Conservation (phyloP, 352 stramenopile genomes). For the Halophytophthora batemanensis region DNA sequence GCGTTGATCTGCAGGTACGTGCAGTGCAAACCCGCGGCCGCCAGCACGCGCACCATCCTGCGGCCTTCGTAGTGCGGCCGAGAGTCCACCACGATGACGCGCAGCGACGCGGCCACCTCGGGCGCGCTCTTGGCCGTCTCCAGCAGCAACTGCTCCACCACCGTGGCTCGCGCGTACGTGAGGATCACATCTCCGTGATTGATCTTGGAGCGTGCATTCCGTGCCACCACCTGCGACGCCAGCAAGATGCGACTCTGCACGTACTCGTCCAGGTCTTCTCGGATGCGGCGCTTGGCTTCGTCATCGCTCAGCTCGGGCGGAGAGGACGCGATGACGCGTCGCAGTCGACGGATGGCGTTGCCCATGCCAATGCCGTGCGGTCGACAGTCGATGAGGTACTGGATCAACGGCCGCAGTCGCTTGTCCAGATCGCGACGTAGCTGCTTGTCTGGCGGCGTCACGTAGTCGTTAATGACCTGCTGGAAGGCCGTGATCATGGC, state of each 20-base stretch:
- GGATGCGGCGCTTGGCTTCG: conserved; percentile 81
- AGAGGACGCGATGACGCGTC: conserved; percentile 86
- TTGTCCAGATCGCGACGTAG: conserved; percentile 87
- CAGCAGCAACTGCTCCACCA: conserved; percentile 87
- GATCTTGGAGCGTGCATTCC: conserved; percentile 88
- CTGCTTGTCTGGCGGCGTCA: conserved; percentile 69
- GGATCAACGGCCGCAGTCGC: conserved; percentile 90
- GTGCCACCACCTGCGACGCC: conserved; percentile 87
- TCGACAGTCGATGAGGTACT: conserved; percentile 94
- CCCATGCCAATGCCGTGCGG: conserved; percentile 94
- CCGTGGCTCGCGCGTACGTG: conserved; percentile 92
- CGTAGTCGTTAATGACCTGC: conserved; percentile 90
- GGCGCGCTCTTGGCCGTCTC: conserved; percentile 35
- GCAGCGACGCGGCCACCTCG: conserved; percentile 51
- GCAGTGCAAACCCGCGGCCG: conserved; percentile 73
- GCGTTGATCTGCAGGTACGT: conserved; percentile 95
- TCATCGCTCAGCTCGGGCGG: conserved; percentile 83
- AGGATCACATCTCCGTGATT: conserved; percentile 92
- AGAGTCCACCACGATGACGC: conserved; percentile 94
- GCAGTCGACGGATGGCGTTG: conserved; percentile 92
- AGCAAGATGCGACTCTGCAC: conserved; percentile 92
- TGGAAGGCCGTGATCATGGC: conserved; percentile 93
- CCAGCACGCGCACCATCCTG: conserved; percentile 71
- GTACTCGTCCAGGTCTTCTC: conserved; percentile 93
- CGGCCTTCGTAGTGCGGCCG: conserved; percentile 84